Conservation (phyloP, 768 basidiomycete genomes). For the Russula sp. region DNA sequence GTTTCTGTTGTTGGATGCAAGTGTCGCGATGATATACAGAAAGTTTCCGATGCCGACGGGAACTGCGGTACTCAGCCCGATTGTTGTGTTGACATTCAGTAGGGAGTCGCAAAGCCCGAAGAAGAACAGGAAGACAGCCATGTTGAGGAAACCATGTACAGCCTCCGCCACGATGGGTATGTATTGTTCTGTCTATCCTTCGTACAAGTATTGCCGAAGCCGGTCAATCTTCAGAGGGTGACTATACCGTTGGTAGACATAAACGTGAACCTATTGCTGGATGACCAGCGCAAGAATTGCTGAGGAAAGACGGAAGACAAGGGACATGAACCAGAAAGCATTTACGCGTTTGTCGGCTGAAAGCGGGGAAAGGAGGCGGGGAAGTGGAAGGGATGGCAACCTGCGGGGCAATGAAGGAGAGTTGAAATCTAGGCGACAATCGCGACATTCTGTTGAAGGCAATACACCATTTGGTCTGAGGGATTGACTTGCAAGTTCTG, state of each 20-base stretch:
- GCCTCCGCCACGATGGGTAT: constrained; percentile 36
- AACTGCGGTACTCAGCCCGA: not conserved
- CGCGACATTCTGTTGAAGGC: too few species aligned
- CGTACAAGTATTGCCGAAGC: constrained; percentile 32
- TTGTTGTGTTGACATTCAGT: constrained; percentile 22
- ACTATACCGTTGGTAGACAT: constrained; percentile 29
- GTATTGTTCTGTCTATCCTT: constrained; percentile 31
- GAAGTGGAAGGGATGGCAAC: too few species aligned
- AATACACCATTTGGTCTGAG: too few species aligned
- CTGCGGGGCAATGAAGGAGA: too few species aligned
- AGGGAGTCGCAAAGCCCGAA: constrained; percentile 41
- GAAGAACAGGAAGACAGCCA: constrained; percentile 44
- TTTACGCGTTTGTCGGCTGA: constrained; percentile 33
- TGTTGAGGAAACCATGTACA: constrained; percentile 42
- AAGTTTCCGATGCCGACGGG: constrained; percentile 2
- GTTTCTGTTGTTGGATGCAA: not conserved
- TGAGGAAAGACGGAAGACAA: constrained; percentile 34
- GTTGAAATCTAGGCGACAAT: too few species aligned
- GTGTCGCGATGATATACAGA: constrained; percentile 10
- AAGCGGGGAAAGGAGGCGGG: not conserved
- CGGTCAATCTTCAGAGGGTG: constrained; percentile 30
- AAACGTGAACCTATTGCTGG: constrained; percentile 42
- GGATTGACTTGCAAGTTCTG: too few species aligned
- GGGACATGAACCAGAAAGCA: constrained; percentile 33
- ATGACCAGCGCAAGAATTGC: constrained; percentile 41